These are phyloP conservation scores for Serendipita sp. DNA, from an alignment of 1,284 basidiomycete genomes.

Conservation along the genomic window DNA sequence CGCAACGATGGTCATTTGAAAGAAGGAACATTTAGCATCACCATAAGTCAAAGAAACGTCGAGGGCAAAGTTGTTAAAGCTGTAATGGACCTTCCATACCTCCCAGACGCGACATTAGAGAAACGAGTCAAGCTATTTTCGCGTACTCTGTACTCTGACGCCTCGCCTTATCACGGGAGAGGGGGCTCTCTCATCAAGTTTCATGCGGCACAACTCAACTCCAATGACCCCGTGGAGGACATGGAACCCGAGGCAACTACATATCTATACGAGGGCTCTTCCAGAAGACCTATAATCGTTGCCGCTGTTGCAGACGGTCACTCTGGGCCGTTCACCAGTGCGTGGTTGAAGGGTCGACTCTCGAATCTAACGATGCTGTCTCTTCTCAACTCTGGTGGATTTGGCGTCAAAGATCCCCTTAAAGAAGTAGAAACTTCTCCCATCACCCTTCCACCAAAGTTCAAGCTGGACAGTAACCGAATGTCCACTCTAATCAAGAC, in stretches of 20 bases:
- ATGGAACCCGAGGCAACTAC: constrained; percentile 63
- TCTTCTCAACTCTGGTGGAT: not conserved
- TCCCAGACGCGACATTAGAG: constrained; percentile 43
- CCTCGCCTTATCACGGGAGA: constrained; percentile 25
- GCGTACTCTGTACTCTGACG: constrained; percentile 25
- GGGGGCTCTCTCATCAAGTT: constrained; percentile 48
- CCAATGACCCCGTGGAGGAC: constrained; percentile 87
- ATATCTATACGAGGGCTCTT: constrained; percentile 33
- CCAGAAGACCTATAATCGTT: constrained; percentile 62
- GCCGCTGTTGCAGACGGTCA: constrained; percentile 92
- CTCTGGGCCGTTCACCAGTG: constrained; percentile 70
- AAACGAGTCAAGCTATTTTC: constrained; percentile 45
- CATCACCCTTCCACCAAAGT: constrained; percentile 74
- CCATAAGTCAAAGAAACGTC: constrained; percentile 2
- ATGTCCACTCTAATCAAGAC: not conserved
- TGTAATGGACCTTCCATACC: constrained; percentile 32
- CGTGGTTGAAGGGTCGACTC: constrained; percentile 36
- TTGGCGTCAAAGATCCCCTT: not conserved
- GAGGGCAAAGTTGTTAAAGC: not conserved
- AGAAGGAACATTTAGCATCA: constrained; percentile 4
- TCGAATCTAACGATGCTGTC: not conserved
- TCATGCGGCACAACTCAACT: constrained; percentile 62
- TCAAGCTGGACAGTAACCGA: constrained; percentile 42
- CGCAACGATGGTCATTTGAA: not conserved
- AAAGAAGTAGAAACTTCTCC: constrained; percentile 43